phyloP scores from a whole-genome alignment of 805 yeast species.

The Cyberlindnera amylophila region DNA sequence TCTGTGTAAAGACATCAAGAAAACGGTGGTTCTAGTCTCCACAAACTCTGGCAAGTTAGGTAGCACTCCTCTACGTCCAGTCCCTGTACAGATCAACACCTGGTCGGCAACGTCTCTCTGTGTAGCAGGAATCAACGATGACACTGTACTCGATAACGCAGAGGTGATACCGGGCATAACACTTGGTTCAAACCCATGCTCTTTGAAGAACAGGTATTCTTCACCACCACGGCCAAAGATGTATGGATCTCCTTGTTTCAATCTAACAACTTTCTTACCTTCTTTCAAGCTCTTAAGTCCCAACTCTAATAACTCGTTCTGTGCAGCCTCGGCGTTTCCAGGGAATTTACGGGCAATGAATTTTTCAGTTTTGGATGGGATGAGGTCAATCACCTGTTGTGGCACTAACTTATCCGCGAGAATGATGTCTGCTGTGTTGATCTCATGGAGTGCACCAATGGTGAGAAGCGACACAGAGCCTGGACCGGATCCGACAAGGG shows the following conservation, averaged over 20 bases:
- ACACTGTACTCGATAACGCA: constrained; percentile 82
- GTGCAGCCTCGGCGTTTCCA: constrained; percentile 94
- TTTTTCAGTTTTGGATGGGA: constrained; percentile 71
- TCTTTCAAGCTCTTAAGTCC: constrained; percentile 61
- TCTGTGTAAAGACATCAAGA: constrained; percentile 87
- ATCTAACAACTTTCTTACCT: constrained; percentile 79
- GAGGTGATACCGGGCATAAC: constrained; percentile 90
- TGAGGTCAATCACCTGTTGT: constrained; percentile 72
- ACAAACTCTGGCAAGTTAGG: constrained; percentile 78
- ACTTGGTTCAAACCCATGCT: constrained; percentile 63
- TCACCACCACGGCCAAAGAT: constrained; percentile 97
- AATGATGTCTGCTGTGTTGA: constrained; percentile 76
- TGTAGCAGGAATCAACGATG: constrained; percentile 83
- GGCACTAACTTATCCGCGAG: constrained; percentile 93
- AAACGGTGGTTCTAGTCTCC: constrained; percentile 72
- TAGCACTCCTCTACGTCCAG: constrained; percentile 81
- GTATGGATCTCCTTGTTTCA: constrained; percentile 96
- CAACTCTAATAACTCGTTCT: constrained; percentile 69
- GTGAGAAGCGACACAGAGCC: constrained; percentile 83
- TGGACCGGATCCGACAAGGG: constrained; percentile 94
- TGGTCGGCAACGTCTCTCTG: constrained; percentile 92
- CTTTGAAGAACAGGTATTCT: constrained; percentile 66
- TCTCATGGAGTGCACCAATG: constrained; percentile 77
- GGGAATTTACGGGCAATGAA: constrained; percentile 94
- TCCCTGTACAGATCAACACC: constrained; percentile 89